Percentiles rank a stretch among this genome's conserved stretches.
These are phyloP conservation scores for Spiromastix sp. DNA, from an alignment of 2,329 filamentous ascomycete genomes.

Conservation along the genomic window DNA sequence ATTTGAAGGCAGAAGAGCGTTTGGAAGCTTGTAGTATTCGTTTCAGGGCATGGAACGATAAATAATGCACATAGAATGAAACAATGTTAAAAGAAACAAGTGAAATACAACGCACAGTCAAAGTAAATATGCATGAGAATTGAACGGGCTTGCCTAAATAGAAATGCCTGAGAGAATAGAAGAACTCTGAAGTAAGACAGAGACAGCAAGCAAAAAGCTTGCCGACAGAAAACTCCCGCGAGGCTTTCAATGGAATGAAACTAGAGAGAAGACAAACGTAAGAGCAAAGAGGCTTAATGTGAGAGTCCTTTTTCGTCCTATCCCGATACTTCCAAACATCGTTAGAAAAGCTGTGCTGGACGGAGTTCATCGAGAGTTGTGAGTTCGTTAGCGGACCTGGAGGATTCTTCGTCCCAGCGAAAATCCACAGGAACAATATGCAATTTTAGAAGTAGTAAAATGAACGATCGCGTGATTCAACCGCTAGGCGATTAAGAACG, in stretches of 20 bases:
- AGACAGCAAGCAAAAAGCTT: neutral
- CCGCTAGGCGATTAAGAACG: neutral
- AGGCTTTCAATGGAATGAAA: neutral
- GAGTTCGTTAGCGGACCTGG: conserved; percentile 1
- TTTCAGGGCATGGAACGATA: no score
- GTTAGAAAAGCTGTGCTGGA: neutral
- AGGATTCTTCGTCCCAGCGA: neutral
- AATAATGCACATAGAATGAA: neutral
- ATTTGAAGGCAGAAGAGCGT: no score
- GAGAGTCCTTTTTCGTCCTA: neutral
- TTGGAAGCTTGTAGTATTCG: no score
- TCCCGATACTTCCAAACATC: neutral
- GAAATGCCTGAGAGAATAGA: neutral
- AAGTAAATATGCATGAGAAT: neutral
- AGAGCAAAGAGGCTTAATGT: neutral
- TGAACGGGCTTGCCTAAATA: neutral
- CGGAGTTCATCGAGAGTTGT: neutral
- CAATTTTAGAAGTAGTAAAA: neutral
- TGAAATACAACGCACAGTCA: neutral
- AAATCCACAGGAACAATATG: neutral
- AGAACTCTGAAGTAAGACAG: neutral
- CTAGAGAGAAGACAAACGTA: neutral
- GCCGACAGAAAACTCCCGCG: neutral
- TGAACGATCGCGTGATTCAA: neutral
- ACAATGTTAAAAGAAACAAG: neutral